Conservation (phyloP, 163 green algal species). For the Trebouxiophyceae sp. region DNA sequence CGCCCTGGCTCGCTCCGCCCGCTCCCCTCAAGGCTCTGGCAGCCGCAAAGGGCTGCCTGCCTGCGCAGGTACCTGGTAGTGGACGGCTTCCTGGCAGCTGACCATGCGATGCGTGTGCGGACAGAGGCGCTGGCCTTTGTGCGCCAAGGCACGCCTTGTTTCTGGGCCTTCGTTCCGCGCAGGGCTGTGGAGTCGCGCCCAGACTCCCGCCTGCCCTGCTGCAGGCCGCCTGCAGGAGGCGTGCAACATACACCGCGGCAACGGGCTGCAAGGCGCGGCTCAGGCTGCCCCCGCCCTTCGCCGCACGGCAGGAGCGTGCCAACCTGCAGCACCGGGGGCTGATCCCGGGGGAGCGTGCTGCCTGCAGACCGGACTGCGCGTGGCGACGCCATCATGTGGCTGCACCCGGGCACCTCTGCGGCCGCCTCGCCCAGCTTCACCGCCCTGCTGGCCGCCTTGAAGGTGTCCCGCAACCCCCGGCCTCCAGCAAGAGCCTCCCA, state of each 20-base stretch:
- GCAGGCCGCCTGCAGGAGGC: constrained; percentile 8
- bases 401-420: constrained; percentile 4
- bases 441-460: not conserved
- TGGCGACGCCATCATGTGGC: constrained; percentile 19
- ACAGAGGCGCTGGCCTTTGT: constrained; percentile 15
- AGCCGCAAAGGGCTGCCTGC: constrained; percentile 6
- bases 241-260: not conserved
- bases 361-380: constrained; percentile 17
- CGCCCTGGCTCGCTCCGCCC: too few species aligned
- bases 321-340: too few species aligned
- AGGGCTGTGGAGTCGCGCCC: too few species aligned
- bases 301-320: too few species aligned
- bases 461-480: not conserved
- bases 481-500: not conserved
- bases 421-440: not conserved
- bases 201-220: too few species aligned
- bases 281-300: not conserved
- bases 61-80: constrained; percentile 47
- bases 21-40: too few species aligned
- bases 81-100: constrained; percentile 40
- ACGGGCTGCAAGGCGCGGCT: not conserved
- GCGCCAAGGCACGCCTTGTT: not conserved
- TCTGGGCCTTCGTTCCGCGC: too few species aligned
- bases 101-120: constrained; percentile 28
- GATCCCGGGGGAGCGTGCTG: too few species aligned